Base-by-base conservation (phyloP, 2,329 filamentous ascomycete species). In the Aspergillus proliferans region DNA sequence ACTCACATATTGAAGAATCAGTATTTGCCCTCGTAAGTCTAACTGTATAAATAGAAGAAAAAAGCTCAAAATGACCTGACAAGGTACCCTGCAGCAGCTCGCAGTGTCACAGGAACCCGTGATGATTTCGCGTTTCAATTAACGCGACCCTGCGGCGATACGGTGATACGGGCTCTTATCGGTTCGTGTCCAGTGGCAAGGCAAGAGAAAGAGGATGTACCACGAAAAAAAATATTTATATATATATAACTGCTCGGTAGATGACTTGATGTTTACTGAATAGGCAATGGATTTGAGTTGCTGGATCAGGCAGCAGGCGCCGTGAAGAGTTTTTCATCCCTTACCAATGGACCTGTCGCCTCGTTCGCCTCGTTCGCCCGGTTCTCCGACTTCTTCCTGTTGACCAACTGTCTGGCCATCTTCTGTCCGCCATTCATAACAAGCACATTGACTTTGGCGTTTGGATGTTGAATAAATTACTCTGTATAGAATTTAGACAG, bases 91-190 rank as follows among this genome's bases (percentile, higher is more conserved):
- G 21, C 19, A 47, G 26, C 26, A 9, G 33, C 18, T 14, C 30
- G 8, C 21, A 34, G 58, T 52, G 59, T 68, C 65, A 67, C 66
- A 60, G 57, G 64, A 58, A 40, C 52, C 56, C 64, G 67, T 60
- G 67, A 52, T 57, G 58, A 55, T 67, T 68, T 70, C 67, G 67
- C 64, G 67, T 70, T 69, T 60, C 65, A 69, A 65, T 69, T 69
- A 60, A 69, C 67, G 66, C 67, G 67, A 56, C 10, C 26, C 26
- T 30, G 26, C 26, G 26, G 26, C 26, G 26, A 30, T 30, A 26
- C 24, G 24, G 24, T 26, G 24, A 26, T 26, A 30, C 26, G 46
- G 49, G 42, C 53, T 54, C 53, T 54, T 49, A 52, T 48, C 43
- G 50, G 10, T 49, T 49, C 48, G 51, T 52, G 49, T 48, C 42